Evolutionary conservation across 257 asterid species (phyloP), one percentile per base, ranked within the genome.

Genomic region (Sherardia arvensis): DNA sequence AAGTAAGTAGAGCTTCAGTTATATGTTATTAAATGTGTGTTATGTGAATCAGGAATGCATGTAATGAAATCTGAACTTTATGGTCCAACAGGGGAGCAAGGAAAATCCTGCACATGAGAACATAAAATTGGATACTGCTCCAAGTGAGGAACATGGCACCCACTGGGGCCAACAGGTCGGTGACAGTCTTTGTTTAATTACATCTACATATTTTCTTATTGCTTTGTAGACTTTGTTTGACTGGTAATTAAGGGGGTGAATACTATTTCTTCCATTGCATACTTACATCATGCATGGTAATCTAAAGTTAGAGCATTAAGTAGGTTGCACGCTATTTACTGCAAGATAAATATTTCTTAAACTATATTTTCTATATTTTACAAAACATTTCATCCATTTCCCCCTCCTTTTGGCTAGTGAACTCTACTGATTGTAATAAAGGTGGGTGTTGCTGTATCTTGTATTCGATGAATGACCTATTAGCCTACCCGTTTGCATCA

Each of bases 91-190:
- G 97, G 99, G 96, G 62, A 79, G 88, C 54, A 62, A 22, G 34
- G 77, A 64, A 76, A 90, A 73, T 72, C 94, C 92, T 38, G 97
- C 95, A 69, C 78, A 81, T 68, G 73, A 70, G 36, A 95, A 90
- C 68, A 71, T 93, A 18, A 96, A 85, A 82, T 71, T 93, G 84
- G 70, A 89, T 49, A 87, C 99, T 71, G 94, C 94, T 55, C 97
- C 99, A 25, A 78, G 72, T 76, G 87, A 80, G 59, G 83, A 83
- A 58, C 63, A 29, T 26, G 81, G 85, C 23, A 93, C 99, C 36
- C 99, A 93, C 70, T 93, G 99, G 97, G 97, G 97, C 66, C 97
- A 93, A 74, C 97, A 90, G 96, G 98, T 89, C 68, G 26, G 83
- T 65, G 26, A 25, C 55, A n/a, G 29, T 53, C 21, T 9, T 21